These are phyloP conservation scores for Rhizophora mangle DNA, from an alignment of 345 rosid species.

Conservation along the genomic window DNA sequence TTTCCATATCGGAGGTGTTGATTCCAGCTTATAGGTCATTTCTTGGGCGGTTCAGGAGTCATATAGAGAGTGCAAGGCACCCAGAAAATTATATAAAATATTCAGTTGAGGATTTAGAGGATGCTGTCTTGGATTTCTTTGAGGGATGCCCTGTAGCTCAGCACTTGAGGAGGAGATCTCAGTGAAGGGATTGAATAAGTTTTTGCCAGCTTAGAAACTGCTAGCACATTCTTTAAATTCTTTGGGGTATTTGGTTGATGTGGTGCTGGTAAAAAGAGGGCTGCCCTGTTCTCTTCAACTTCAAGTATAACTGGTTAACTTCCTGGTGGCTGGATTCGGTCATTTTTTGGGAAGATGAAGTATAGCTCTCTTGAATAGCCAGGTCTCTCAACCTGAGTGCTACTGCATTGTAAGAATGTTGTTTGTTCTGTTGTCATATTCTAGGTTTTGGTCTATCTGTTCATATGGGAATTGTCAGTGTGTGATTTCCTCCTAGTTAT, in stretches of 20 bases:
- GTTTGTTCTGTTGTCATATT: slow-evolving; percentile 39
- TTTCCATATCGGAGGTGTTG: slow-evolving; percentile 74
- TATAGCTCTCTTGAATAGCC: slow-evolving; percentile 27
- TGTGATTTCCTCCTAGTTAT: slow-evolving; percentile 38
- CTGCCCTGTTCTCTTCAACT: slow-evolving; percentile 22
- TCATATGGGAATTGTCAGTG: slow-evolving; percentile 43
- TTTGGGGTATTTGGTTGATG: slow-evolving; percentile 45
- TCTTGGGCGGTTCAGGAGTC: slow-evolving; percentile 84
- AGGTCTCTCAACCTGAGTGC: slow-evolving; percentile 39
- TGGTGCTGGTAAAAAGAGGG: slow-evolving; percentile 30
- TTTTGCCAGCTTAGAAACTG: slow-evolving; percentile 40
- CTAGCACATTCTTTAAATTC: slow-evolving; percentile 63
- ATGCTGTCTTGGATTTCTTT: slow-evolving; percentile 82
- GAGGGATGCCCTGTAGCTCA: slow-evolving; percentile 79
- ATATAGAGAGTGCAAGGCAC: slow-evolving; percentile 89
- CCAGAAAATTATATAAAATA: slow-evolving; percentile 93
- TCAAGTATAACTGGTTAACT: slow-evolving; percentile 10
- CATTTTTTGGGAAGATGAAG: slow-evolving; percentile 18
- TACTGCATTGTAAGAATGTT: slow-evolving; percentile 50
- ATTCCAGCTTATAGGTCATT: slow-evolving; percentile 94
- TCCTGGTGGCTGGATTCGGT: slow-evolving; percentile 13
- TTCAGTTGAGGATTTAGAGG: slow-evolving; percentile 82
- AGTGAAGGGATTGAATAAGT: slow-evolving; percentile 39
- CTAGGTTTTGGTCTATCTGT: slow-evolving; percentile 50
- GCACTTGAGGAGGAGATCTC: slow-evolving; percentile 77